Conservation (phyloP, 352 stramenopile genomes). For the Phytophthora idaei region DNA sequence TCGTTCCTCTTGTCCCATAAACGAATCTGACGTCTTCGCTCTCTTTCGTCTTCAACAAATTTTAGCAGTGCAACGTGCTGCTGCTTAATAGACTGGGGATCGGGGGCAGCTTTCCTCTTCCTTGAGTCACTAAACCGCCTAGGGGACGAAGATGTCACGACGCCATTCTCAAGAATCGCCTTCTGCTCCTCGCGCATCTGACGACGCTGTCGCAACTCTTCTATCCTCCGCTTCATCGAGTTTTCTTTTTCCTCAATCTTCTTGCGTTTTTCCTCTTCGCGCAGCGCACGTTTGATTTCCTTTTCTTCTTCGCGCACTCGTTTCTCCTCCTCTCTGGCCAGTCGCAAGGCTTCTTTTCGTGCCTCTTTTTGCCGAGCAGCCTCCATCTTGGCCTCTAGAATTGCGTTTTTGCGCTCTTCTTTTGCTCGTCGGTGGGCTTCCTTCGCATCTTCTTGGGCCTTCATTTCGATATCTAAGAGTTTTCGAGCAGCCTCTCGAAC, state of each 20-base stretch:
- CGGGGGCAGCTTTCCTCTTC: constrained; percentile 18
- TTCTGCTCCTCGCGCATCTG: constrained; percentile 77
- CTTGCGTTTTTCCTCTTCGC: constrained; percentile 75
- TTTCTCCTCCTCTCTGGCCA: constrained; percentile 74
- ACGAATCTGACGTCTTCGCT: constrained; percentile 57
- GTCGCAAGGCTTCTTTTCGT: constrained; percentile 58
- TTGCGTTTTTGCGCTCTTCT: constrained; percentile 75
- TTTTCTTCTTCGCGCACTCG: constrained; percentile 75
- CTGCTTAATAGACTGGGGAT: constrained; percentile 45
- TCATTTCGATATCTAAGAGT: constrained; percentile 79
- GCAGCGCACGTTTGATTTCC: constrained; percentile 65
- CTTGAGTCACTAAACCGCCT: constrained; percentile 30
- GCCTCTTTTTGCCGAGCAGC: constrained; percentile 69
- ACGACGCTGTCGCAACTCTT: constrained; percentile 66
- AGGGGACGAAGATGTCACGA: constrained; percentile 52
- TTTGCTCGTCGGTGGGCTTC: constrained; percentile 67
- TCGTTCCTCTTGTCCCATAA: constrained; percentile 59
- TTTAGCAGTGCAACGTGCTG: constrained; percentile 64
- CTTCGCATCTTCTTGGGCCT: constrained; percentile 77
- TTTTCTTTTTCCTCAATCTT: constrained; percentile 75
- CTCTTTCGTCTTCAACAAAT: constrained; percentile 75
- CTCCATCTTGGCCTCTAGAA: constrained; percentile 68
- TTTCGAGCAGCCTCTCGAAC: constrained; percentile 74
- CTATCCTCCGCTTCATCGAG: constrained; percentile 75
- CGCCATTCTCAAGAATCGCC: constrained; percentile 74